Base-by-base conservation (phyloP, 2,329 filamentous ascomycete genomes). In the Fonsecaea nubica region DNA sequence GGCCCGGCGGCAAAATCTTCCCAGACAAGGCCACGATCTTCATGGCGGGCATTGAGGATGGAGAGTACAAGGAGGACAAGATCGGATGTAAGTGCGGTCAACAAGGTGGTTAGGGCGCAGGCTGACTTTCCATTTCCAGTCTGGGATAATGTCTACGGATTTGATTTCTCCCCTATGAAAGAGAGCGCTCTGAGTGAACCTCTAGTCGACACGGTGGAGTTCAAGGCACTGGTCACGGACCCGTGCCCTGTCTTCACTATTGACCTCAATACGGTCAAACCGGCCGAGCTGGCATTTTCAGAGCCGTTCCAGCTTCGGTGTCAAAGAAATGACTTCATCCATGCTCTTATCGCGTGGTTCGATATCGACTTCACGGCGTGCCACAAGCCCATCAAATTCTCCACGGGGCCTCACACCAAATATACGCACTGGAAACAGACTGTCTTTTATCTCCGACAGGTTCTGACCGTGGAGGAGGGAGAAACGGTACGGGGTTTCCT, bases 371-470 rank as follows among this genome's bases (percentile, higher is more conserved):
- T 99, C 82, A 91, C 92, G 59, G 93, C 93, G 66, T 98, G 95
- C 87, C 95, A 99, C 87, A 98, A 98, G 87, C 92, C 93, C 36
- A 93, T 99, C 77, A 88, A 90, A 76, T 99, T 99, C 86, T 96
- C 92, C 62, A 99, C 95, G 18, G 95, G 95, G 25, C 95, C 95
- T 33, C 95, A 98, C 82, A 96, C 94, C 74, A 98, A 97, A 83
- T 98, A 98, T 83, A 99, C 95, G 18, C 95, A 99, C 86, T 99
- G 95, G 95, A 99, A 99, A 84, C 95, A 99, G 85, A 99, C 95
- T 12, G 95, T 99, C 69, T 98, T 99, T 83, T 99, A 99, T 83
- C 85, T 99, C 70, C 88, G 91, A 76, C 93, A 99, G 73, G 92
- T 97, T 38, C 83, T 99, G 71, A 98, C 93, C 18, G 93, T 97